Evolutionary conservation across 345 rosid genomes (phyloP).

Genomic region (Dipteronia sinensis): DNA sequence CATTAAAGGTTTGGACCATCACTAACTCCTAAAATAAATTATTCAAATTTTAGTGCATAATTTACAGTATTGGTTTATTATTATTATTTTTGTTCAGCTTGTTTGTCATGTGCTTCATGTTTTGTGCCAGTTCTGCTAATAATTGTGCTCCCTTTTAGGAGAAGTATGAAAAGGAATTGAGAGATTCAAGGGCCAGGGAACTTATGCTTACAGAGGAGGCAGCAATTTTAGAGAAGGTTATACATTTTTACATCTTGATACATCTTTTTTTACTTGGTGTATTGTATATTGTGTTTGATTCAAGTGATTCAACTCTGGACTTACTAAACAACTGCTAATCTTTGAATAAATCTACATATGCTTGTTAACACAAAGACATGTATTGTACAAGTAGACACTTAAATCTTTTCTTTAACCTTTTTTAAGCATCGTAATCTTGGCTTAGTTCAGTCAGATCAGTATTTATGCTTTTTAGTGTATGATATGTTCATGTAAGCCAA

Average conservation of each 20-base stretch:
- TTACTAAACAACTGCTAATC: background rate
- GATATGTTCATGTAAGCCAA: background rate
- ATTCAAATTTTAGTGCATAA: conserved; percentile 17
- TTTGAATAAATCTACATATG: background rate
- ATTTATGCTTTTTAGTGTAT: background rate
- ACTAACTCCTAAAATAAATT: conserved; percentile 11
- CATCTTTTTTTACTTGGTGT: conserved; percentile 3
- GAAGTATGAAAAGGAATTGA: conserved; percentile 83
- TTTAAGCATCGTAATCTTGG: background rate
- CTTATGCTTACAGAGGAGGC: conserved; percentile 97
- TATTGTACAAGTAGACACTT: background rate
- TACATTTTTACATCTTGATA: conserved; percentile 17
- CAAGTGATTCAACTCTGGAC: too few species aligned
- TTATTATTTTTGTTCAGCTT: conserved; percentile 9
- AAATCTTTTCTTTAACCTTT: background rate
- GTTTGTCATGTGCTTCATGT: background rate
- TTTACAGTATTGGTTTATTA: background rate
- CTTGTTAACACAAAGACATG: background rate
- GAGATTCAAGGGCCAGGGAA: conserved; percentile 88
- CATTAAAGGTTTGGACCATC: conserved; percentile 60
- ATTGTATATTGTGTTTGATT: background rate
- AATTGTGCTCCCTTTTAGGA: conserved; percentile 48
- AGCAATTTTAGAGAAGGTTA: conserved; percentile 92
- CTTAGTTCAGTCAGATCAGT: background rate
- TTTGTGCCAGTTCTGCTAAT: conserved; percentile 3